Conservation (phyloP, 306 rosid genomes). For the Cucurbita ficifolia region DNA sequence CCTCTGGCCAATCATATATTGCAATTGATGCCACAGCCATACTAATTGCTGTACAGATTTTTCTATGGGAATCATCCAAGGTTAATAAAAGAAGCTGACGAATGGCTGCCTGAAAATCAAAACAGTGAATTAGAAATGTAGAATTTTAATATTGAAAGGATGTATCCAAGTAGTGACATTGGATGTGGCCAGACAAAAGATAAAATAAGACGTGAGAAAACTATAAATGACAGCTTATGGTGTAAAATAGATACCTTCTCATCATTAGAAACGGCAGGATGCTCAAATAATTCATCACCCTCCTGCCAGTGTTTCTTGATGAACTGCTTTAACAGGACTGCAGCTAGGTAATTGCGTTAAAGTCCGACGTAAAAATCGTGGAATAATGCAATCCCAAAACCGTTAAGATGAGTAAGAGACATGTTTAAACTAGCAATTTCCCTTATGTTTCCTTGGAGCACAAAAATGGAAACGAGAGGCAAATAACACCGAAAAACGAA, state of each 20-base stretch:
- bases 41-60: slow-evolving; percentile 86
- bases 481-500: not conserved
- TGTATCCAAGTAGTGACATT: not conserved
- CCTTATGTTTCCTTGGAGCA: not conserved
- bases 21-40: slow-evolving; percentile 95
- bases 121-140: slow-evolving; percentile 15
- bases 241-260: slow-evolving; percentile 46
- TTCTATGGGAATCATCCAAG: slow-evolving; percentile 76
- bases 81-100: slow-evolving; percentile 53
- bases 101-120: slow-evolving; percentile 40
- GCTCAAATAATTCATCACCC: slow-evolving; percentile 75
- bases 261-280: slow-evolving; percentile 57
- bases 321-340: slow-evolving; percentile 87
- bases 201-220: not conserved
- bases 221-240: not conserved
- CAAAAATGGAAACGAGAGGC: not conserved
- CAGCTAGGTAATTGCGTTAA: slow-evolving; percentile 88
- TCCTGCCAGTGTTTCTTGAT: slow-evolving; percentile 91
- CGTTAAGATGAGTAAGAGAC: not conserved
- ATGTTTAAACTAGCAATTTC: not conserved
- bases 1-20: slow-evolving; percentile 83
- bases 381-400: not conserved
- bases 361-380: slow-evolving; percentile 18
- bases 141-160: not conserved
- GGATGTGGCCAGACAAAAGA: not conserved